Percentiles rank a stretch among this genome's conserved stretches.
Evolutionary conservation across 1,284 basidiomycete species (phyloP).

Genomic region (Wallemia mellicola): DNA sequence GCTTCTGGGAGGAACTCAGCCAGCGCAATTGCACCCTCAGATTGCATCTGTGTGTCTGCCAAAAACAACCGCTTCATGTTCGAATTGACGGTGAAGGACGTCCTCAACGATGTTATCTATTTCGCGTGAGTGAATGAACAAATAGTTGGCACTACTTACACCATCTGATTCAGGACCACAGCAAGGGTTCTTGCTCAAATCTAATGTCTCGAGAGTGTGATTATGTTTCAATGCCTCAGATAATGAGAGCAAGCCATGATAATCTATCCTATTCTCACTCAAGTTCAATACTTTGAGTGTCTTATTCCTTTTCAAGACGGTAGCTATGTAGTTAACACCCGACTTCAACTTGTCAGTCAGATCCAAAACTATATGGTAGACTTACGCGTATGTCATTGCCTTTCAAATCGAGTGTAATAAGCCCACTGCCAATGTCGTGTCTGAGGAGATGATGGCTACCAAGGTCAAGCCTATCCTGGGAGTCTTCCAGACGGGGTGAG

Average conservation of each 20-base stretch:
- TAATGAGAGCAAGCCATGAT: slow-evolving; percentile 42
- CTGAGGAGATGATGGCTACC: not conserved
- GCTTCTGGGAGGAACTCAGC: slow-evolving; percentile 90
- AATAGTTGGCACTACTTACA: too few relatives aligned
- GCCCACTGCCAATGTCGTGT: slow-evolving; percentile 2
- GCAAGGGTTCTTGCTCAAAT: slow-evolving; percentile 76
- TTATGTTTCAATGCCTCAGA: slow-evolving; percentile 94
- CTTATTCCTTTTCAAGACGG: slow-evolving; percentile 80
- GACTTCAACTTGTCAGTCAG: too few relatives aligned
- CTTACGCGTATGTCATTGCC: slow-evolving; percentile 69
- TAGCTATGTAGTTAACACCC: slow-evolving; percentile 55
- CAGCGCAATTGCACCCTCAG: slow-evolving; percentile 67
- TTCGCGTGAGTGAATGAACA: not conserved
- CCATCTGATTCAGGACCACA: slow-evolving; percentile 61
- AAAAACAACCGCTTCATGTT: slow-evolving; percentile 78
- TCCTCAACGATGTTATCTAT: slow-evolving; percentile 58
- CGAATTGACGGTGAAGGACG: slow-evolving; percentile 73
- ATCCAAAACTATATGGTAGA: too few relatives aligned
- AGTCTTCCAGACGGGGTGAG: not conserved
- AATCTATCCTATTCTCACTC: slow-evolving; percentile 73
- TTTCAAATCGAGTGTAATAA: slow-evolving; percentile 21
- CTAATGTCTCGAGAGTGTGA: slow-evolving; percentile 67
- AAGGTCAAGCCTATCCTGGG: slow-evolving; percentile 1
- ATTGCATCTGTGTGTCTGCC: slow-evolving; percentile 46
- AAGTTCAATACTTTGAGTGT: slow-evolving; percentile 81